Percentiles rank a stretch among this genome's conserved stretches.
phyloP scores from a whole-genome alignment of 257 asterid genomes.

The Leptodermis oblonga region DNA sequence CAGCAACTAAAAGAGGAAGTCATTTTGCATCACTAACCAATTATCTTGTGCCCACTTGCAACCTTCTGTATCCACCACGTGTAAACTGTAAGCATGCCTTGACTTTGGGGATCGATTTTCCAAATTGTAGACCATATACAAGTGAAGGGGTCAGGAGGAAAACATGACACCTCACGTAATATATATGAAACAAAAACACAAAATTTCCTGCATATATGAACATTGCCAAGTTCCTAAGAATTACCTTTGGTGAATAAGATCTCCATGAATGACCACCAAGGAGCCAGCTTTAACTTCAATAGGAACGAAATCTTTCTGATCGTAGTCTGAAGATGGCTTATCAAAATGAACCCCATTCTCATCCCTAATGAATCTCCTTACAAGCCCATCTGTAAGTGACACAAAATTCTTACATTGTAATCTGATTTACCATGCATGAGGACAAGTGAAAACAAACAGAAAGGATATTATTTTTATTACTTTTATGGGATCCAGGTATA shows the following conservation, averaged over 20 bases:
- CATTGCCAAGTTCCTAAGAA: conserved; percentile 4
- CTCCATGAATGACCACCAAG: no score
- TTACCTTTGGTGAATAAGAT: conserved; percentile 74
- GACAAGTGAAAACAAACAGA: neutral
- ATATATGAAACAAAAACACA: neutral
- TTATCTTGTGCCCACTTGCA: no score
- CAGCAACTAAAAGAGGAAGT: no score
- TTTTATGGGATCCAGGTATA: conserved; percentile 77
- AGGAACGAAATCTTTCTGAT: no score
- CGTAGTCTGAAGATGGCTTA: no score
- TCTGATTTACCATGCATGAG: neutral
- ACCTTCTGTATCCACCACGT: no score
- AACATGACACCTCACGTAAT: neutral
- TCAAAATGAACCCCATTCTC: conserved; percentile 77
- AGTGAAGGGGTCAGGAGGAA: no score
- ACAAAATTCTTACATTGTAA: neutral
- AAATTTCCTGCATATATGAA: neutral
- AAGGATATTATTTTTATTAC: conserved; percentile 35
- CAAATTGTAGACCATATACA: no score
- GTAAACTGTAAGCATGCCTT: no score
- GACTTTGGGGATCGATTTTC: no score
- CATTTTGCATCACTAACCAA: no score
- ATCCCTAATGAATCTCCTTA: conserved; percentile 84
- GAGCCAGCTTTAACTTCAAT: no score
- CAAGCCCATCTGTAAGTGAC: conserved; percentile 57